A percentile compares a stretch with the other conserved stretches of the same genome.
phyloP scores from a whole-genome alignment of 2,329 filamentous ascomycete genomes.

The Sphaerulina populicola region DNA sequence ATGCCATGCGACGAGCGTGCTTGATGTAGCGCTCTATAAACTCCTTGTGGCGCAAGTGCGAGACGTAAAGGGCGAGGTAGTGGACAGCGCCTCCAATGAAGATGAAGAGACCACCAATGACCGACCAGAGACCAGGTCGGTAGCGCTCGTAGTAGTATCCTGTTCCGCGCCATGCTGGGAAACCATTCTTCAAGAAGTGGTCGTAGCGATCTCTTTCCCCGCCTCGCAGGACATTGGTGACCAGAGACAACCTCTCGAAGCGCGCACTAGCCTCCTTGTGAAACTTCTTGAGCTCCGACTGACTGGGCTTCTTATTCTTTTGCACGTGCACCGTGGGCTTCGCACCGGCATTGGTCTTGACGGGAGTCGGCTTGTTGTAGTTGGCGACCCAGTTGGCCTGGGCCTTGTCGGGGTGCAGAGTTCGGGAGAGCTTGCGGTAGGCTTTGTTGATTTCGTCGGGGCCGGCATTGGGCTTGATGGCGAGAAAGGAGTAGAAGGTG shows the following conservation, averaged over 20 bases:
- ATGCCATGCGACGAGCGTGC: conserved; percentile 78
- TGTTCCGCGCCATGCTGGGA: conserved; percentile 92
- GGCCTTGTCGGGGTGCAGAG: conserved; percentile 91
- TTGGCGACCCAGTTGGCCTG: conserved; percentile 71
- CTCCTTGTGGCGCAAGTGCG: conserved; percentile 81
- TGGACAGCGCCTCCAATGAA: conserved; percentile 77
- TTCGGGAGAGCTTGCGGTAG: conserved; percentile 77
- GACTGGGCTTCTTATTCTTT: conserved; percentile 61
- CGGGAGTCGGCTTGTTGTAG: conserved; percentile 48
- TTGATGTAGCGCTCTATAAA: conserved; percentile 89
- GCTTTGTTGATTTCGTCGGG: conserved; percentile 89
- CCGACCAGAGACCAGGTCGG: conserved; percentile 79
- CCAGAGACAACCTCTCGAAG: conserved; percentile 74
- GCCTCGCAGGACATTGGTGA: conserved; percentile 78
- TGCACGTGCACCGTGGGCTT: conserved; percentile 57
- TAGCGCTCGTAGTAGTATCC: conserved; percentile 97
- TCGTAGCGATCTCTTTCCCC: conserved; percentile 80
- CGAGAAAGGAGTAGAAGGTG: conserved; percentile 91
- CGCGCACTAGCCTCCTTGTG: conserved; percentile 74
- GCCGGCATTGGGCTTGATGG: conserved; percentile 61
- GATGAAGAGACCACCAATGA: conserved; percentile 71
- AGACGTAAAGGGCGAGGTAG: conserved; percentile 75
- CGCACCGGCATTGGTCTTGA: conserved; percentile 33
- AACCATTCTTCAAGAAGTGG: conserved; percentile 85
- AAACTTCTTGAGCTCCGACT: conserved; percentile 67